Evolutionary conservation across 768 basidiomycete species (phyloP).

Genomic region (Mycena galericulata): DNA sequence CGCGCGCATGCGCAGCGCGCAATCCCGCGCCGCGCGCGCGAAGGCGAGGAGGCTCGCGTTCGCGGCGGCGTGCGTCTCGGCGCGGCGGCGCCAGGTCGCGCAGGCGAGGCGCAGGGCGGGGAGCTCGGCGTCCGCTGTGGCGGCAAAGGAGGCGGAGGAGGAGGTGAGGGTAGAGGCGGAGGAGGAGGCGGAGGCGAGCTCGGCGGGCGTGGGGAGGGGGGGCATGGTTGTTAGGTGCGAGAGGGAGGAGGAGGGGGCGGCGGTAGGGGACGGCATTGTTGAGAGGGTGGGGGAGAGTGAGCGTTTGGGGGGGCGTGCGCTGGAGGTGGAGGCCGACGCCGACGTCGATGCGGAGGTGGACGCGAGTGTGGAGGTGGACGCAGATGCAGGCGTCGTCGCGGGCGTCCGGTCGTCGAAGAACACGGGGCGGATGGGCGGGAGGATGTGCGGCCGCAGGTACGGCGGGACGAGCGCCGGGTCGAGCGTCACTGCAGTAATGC

Average conservation of each 20-base stretch:
- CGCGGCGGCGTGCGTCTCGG: slow-evolving; percentile 62
- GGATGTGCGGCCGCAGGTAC: slow-evolving; percentile 69
- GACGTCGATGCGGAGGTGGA: not conserved
- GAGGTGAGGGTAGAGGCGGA: not conserved
- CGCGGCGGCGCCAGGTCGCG: slow-evolving; percentile 60
- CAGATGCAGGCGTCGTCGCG: slow-evolving; percentile 21
- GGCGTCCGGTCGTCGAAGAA: slow-evolving; percentile 54
- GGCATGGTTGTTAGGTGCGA: too few relatives aligned
- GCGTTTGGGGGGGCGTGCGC: not conserved
- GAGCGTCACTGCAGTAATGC: slow-evolving; percentile 53
- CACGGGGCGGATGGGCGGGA: slow-evolving; percentile 68
- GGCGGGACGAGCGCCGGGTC: slow-evolving; percentile 64
- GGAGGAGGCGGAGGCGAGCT: slow-evolving; percentile 19
- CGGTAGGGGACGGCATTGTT: too few relatives aligned
- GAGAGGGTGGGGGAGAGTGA: too few relatives aligned
- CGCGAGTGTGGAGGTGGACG: not conserved
- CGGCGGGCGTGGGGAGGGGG: not conserved
- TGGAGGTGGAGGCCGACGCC: too few relatives aligned
- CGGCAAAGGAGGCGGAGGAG: not conserved
- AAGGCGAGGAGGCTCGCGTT: slow-evolving; percentile 60
- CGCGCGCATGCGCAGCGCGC: slow-evolving; percentile 22
- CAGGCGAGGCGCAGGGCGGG: slow-evolving; percentile 55
- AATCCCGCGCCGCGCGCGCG: slow-evolving; percentile 50
- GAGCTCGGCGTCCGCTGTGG: slow-evolving; percentile 51
- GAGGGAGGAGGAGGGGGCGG: too few relatives aligned